These are phyloP conservation scores for Neoascochyta sp. DNA, from an alignment of 2,329 filamentous ascomycete genomes.

Conservation along the genomic window DNA sequence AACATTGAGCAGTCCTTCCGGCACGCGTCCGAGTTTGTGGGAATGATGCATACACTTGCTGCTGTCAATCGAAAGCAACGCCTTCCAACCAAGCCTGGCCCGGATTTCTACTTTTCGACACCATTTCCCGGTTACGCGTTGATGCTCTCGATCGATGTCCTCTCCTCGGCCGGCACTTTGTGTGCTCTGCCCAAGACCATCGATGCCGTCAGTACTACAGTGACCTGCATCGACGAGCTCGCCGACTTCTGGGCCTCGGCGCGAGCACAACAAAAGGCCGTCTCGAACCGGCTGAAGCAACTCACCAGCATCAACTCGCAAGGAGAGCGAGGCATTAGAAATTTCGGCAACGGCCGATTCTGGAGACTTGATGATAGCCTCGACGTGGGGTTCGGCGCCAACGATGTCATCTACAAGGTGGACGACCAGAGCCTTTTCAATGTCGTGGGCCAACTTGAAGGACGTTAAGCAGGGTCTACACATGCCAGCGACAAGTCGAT, in stretches of 20 bases:
- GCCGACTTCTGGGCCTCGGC: constrained; percentile 59
- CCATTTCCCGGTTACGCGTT: constrained; percentile 62
- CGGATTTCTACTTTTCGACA: constrained; percentile 45
- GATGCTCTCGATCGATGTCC: constrained; percentile 62
- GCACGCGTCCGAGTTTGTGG: constrained; percentile 28
- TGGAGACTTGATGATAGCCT: constrained; percentile 37
- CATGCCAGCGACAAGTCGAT: too few relatives aligned
- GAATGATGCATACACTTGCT: constrained; percentile 33
- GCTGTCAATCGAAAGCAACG: constrained; percentile 25
- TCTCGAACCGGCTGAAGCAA: constrained; percentile 47
- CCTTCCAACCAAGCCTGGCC: constrained; percentile 18
- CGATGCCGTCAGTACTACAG: constrained; percentile 51
- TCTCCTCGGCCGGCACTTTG: constrained; percentile 55
- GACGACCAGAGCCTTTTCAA: constrained; percentile 29
- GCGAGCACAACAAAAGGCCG: constrained; percentile 48
- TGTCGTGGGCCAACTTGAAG: constrained; percentile 22
- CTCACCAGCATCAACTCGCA: constrained; percentile 42
- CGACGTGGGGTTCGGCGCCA: constrained; percentile 41
- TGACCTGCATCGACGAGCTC: constrained; percentile 55
- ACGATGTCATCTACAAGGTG: constrained; percentile 45
- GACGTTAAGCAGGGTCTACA: too few relatives aligned
- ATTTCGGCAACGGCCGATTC: constrained; percentile 34
- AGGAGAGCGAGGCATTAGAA: constrained; percentile 29
- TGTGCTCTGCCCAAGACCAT: constrained; percentile 50
- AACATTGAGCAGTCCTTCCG: constrained; percentile 31